These are phyloP conservation scores for Phylloporus rhodoxanthus DNA, from an alignment of 768 basidiomycete genomes.

Conservation along the genomic window DNA sequence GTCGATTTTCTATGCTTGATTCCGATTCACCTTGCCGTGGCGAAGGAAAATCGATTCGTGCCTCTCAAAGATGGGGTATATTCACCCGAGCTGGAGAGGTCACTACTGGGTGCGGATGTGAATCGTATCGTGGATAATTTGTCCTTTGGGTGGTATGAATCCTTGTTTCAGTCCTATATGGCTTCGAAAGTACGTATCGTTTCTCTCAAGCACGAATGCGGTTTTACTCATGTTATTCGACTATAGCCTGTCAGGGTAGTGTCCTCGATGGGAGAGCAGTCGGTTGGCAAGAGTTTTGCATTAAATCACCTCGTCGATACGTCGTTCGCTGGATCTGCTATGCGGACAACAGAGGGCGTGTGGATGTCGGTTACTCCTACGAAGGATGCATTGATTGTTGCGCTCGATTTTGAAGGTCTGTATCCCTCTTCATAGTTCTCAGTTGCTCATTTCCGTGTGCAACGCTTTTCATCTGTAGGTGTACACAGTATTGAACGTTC, in stretches of 20 bases:
- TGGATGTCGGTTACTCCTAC: slow-evolving; percentile 67
- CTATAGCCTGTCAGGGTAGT: slow-evolving; percentile 56
- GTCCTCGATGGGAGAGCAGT: slow-evolving; percentile 66
- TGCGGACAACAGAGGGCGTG: slow-evolving; percentile 63
- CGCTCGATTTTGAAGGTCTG: slow-evolving; percentile 59
- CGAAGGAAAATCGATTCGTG: slow-evolving; percentile 54
- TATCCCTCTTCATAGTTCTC: background rate
- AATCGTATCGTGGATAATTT: slow-evolving; percentile 50
- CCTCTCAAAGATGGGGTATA: slow-evolving; percentile 55
- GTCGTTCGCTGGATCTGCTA: slow-evolving; percentile 60
- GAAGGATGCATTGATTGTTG: slow-evolving; percentile 46
- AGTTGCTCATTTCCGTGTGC: background rate
- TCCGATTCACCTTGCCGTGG: slow-evolving; percentile 58
- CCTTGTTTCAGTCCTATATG: slow-evolving; percentile 58
- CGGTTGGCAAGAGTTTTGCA: slow-evolving; percentile 55
- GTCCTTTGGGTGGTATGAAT: slow-evolving; percentile 62
- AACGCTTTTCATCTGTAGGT: slow-evolving; percentile 24
- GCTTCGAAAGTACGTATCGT: slow-evolving; percentile 40
- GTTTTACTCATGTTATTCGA: background rate
- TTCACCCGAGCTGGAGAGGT: slow-evolving; percentile 45
- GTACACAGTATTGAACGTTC: slow-evolving; percentile 62
- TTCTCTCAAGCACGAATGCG: rapidly evolving
- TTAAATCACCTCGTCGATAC: slow-evolving; percentile 59
- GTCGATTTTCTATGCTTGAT: slow-evolving; percentile 57
- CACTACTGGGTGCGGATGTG: slow-evolving; percentile 54